A percentile compares a stretch with the other conserved stretches of the same genome.
Evolutionary conservation across 2,329 filamentous ascomycete genomes (phyloP).

Genomic region (Didymella pomorum): DNA sequence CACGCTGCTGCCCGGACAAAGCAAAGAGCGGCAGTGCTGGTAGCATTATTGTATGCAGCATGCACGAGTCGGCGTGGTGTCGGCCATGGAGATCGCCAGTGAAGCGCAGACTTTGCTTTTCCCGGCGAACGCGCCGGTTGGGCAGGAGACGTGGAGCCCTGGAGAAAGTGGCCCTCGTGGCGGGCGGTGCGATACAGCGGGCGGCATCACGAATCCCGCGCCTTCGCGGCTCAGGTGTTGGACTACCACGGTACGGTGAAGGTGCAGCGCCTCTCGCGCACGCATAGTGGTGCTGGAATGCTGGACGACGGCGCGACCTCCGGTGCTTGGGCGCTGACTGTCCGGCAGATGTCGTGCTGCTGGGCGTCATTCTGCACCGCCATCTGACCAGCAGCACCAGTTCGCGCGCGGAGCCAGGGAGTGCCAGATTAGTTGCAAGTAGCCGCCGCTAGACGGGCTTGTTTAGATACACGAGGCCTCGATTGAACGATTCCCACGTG

Average conservation of each 20-base stretch:
- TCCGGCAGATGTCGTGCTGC: constrained; percentile 20
- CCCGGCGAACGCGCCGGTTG: constrained; percentile 35
- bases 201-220: constrained; percentile 26
- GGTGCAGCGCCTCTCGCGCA: constrained; percentile 20
- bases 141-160: constrained; percentile 26
- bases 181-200: constrained; percentile 33
- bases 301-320: constrained; percentile 14
- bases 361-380: constrained; percentile 24
- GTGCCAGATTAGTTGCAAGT: constrained; percentile 45
- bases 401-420: constrained; percentile 34
- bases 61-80: constrained; percentile 18
- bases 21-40: constrained; percentile 2
- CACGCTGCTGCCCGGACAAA: constrained; percentile 8
- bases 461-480: constrained; percentile 51
- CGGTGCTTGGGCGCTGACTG: constrained; percentile 5
- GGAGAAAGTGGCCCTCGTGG: constrained; percentile 37
- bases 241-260: constrained; percentile 16
- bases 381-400: constrained; percentile 29
- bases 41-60: constrained; percentile 10
- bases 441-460: constrained; percentile 47
- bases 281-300: constrained; percentile 23
- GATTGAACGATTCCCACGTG: constrained; percentile 53
- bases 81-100: constrained; percentile 17
- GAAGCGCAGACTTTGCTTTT: constrained; percentile 20
- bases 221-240: constrained; percentile 4